Evolutionary conservation across 148 eudicot species (phyloP), one percentile per base, ranked within the genome.

Genomic region (Camellia lanceoleosa): DNA sequence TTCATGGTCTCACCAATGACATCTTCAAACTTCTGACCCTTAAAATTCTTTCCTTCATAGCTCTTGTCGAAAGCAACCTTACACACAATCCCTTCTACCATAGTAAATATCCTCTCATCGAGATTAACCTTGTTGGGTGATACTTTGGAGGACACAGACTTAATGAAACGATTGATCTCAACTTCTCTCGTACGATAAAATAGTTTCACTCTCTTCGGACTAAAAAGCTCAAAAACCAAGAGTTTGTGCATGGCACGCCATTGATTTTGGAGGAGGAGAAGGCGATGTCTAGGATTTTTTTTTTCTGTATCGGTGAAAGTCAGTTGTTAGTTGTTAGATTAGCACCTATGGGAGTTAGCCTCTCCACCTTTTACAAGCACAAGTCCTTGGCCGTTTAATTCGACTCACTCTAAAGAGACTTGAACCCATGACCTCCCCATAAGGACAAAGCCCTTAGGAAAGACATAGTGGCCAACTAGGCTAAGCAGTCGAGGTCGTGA

Each of bases 401-500:
- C 30, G 30, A 30, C 30, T 30, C 30, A 0, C 30, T 1, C 0
- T 30, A 30, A 30, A 30, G 30, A 30, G 30, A 30, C 0, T 30
- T 30, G 30, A 30, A 0, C 1, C 30, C 30, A 30, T 30, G 30
- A 0, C 30, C 30, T 30, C 30, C 30, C 30, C 30, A 30, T 30
- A 30, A 0, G 60, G 23, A 0, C 73, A 49, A 1, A 23, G 20
- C 16, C 16, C n/a, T 12, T 8, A 13, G 9, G 80, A 30, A 30
- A 30, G 30, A 0, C 30, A 30, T 30, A 30, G 30, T 30, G 30
- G 30, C 30, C 30, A 30, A 73, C 38, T 73, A 10, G 7, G 15
- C 51, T 20, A 62, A 78, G 55, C 30, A 78, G 15, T 66, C 30
- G 58, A 66, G 72, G 49, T 67, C 80, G 15, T 67, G 73, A 2